Evolutionary conservation across 805 yeast species (phyloP).

Genomic region (Barnettozyma vustinii): DNA sequence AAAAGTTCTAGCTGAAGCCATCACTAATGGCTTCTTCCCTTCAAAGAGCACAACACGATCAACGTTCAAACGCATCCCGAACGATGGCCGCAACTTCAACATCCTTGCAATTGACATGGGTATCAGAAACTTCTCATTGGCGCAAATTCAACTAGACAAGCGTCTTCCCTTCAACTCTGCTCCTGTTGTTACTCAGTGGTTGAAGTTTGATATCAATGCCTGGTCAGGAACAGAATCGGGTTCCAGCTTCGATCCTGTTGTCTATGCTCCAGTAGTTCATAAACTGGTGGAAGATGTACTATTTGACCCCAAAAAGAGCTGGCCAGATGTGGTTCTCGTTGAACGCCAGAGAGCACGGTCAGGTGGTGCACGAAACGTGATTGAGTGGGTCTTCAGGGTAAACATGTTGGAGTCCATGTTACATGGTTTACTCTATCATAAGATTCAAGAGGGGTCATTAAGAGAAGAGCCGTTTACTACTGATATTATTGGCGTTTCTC

Average conservation of each 20-base stretch:
- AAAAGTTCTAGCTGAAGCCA: conserved; percentile 4
- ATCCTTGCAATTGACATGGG: conserved; percentile 35
- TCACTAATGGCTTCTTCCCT: conserved; percentile 4
- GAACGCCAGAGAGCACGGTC: conserved; percentile 56
- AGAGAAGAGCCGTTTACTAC: conserved; percentile 1
- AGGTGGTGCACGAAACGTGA: conserved; percentile 38
- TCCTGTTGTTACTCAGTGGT: conserved; percentile 30
- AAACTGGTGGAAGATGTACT: conserved; percentile 24
- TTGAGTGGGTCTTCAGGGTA: conserved; percentile 46
- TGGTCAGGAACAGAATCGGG: conserved; percentile 12
- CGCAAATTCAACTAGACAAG: conserved; percentile 24
- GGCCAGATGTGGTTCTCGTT: conserved; percentile 40
- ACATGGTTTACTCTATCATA: conserved; percentile 25
- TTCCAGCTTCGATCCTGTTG: conserved; percentile 20
- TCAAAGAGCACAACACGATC: neutral
- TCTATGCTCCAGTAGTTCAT: conserved; percentile 21
- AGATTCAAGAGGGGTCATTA: neutral
- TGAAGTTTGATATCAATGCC: conserved; percentile 27
- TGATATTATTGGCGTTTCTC: conserved; percentile 16
- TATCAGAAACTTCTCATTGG: conserved; percentile 30
- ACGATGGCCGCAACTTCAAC: conserved; percentile 16
- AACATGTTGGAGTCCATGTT: conserved; percentile 51
- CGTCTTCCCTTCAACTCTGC: conserved; percentile 17
- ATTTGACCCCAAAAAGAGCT: conserved; percentile 13
- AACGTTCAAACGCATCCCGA: conserved; percentile 14